Percentiles rank a stretch among this genome's conserved stretches.
Evolutionary conservation across 2,329 filamentous ascomycete species (phyloP).

Genomic region (Ilyonectria destructans): DNA sequence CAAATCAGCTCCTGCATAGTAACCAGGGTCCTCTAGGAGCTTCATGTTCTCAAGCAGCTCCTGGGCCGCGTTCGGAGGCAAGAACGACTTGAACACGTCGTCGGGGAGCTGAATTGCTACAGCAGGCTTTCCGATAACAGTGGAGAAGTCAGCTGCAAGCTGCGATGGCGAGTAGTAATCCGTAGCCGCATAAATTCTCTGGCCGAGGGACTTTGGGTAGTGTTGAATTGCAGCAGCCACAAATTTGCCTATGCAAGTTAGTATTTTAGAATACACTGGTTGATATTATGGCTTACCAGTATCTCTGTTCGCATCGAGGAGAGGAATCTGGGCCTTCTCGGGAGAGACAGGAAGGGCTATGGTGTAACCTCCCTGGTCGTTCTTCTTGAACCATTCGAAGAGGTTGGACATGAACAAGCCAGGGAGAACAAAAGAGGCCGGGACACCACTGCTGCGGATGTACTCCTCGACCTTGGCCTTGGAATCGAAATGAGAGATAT

Average conservation of each 20-base stretch:
- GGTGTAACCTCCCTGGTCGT: constrained; percentile 49
- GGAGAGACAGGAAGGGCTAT: constrained; percentile 50
- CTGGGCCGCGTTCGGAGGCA: constrained; percentile 47
- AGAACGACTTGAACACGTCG: constrained; percentile 56
- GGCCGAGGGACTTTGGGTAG: constrained; percentile 47
- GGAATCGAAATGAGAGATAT: constrained; percentile 68
- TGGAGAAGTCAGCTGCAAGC: constrained; percentile 54
- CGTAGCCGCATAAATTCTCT: constrained; percentile 55
- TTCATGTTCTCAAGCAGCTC: constrained; percentile 62
- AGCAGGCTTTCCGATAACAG: constrained; percentile 54
- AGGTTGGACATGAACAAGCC: constrained; percentile 71
- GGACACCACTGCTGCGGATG: constrained; percentile 65
- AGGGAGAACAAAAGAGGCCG: constrained; percentile 67
- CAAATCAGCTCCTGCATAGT: constrained; percentile 56
- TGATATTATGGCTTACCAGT: constrained; percentile 54
- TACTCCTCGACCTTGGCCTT: constrained; percentile 72
- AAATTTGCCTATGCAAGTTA: constrained; percentile 50
- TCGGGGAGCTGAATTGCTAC: constrained; percentile 50
- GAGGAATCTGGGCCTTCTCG: constrained; percentile 54
- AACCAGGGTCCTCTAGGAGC: constrained; percentile 59
- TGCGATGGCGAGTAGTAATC: constrained; percentile 54
- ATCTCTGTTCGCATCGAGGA: constrained; percentile 58
- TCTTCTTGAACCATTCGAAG: constrained; percentile 22
- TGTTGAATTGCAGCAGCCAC: constrained; percentile 50
- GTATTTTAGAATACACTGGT: fast-evolving